Evolutionary conservation across 108 stramenopile genomes (phyloP), one percentile per base, ranked within the genome.

Genomic region (Cyclotella choctawhatcheeana): DNA sequence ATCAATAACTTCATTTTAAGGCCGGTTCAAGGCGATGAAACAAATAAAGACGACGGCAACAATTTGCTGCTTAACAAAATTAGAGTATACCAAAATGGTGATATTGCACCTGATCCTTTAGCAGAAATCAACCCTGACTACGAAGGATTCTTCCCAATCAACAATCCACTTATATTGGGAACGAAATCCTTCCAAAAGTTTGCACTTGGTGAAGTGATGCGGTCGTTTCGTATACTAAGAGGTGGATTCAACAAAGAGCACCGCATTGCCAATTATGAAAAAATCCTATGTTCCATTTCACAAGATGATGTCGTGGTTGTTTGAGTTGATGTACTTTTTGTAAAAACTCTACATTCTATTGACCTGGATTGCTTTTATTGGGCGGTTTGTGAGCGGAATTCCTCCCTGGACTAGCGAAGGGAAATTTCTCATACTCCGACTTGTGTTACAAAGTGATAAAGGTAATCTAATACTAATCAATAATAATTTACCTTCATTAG

Each of bases 171-270:
- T 2, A 67, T 31, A 35, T 67, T 50, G 65, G 21, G 30, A 35
- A 50, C 32, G 7, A 26, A 37, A 5, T 51, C 65, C 1, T 67
- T 67, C 34, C 65, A 53, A 53, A 67, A 67, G 12, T 67, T 67
- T 52, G 29, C 48, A 0, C 48, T 67, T 5, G 65, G 65, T 32
- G 65, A 67, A 51, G 16, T 31, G 4, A 33, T 67, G 1, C 50
- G 65, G 5, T 30, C 65, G 24, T 67, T 67, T 53, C 65, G 65
- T 29, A 34, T 67, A 34, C 32, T 67, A 21, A 51, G 65, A 35
- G 65, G 65, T 51, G 65, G 65, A 8, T 67, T 67, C 45, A 48
- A 32, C n/a, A 30, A 35, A 31, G 48, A 67, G 47, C 65, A 67
- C 35, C 30, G 34, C 6, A 17, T 67, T 29, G 32, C 10, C 29